Base-by-base conservation (phyloP, 2,329 filamentous ascomycete genomes). In the Thelonectria blattea region DNA sequence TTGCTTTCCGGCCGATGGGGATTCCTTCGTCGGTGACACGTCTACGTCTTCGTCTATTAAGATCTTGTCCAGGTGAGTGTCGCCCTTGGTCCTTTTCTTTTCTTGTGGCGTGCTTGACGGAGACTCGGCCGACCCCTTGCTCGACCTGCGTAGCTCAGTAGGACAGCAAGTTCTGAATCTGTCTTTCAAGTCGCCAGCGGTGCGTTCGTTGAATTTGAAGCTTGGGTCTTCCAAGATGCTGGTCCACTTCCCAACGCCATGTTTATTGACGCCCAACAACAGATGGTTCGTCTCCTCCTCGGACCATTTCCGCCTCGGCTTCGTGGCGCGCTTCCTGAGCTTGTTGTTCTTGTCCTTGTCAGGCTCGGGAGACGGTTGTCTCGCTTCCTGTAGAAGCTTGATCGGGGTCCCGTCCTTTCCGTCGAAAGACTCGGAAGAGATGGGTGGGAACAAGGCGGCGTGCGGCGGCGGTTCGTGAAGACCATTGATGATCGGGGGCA, bases 121-220 rank as follows among this genome's bases (percentile, higher is more conserved):
- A 17, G 64, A 66, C 62, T 71, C 60, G 66, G 68, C 41, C 34
- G 60, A 50, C 32, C 68, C 53, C 52, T 73, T 74, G 62, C 73
- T 78, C 11, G 77, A 79, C 22, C 75, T 76, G 49, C 84, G 81
- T 39, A 89, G 78, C 71, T 89, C 87, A 34, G 82, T 81, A 0
- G 87, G 87, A 62, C 86, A 89, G 69, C 86, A 89, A 3, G 87
- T 89, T 51, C 87, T 81, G 68, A 89, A 89, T 12, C 87, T 80
- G 71, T 89, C 87, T 71, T 89, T 89, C 52, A 89, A 72, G 68
- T 89, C 87, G 9, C 85, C 85, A 4, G 86, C 85, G 2, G 83
- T 85, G 60, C 87, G 82, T 15, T 80, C 81, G 66, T 88, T 86
- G 75, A 89, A 89, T 11, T 73, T 79, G 69, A 87, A 89, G 43